Evolutionary conservation across 1,139 yeast species (phyloP).

Genomic region (Protomyces lactucae-debilis): DNA sequence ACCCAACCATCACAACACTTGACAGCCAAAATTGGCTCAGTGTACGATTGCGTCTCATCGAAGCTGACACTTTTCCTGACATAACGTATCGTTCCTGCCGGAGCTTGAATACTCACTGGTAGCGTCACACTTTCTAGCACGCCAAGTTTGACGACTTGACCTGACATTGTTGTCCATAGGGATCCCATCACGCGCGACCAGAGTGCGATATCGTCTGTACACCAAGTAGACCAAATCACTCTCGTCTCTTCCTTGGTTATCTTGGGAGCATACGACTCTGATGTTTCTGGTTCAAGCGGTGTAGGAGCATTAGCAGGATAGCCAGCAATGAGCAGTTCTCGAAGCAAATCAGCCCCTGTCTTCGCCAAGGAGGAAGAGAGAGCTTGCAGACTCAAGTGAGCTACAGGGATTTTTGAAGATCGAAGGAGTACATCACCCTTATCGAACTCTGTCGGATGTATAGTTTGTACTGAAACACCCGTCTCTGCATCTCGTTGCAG

Average conservation of each 20-base stretch:
- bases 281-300: neutral
- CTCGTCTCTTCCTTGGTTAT: constrained; percentile 11
- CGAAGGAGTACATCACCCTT: constrained; percentile 63
- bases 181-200: constrained; percentile 11
- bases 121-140: neutral
- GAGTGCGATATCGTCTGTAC: constrained; percentile 1
- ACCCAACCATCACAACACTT: constrained; percentile 6
- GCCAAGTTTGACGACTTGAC: constrained; percentile 8
- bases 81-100: neutral
- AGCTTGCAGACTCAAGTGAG: constrained; percentile 23
- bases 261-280: constrained; percentile 5
- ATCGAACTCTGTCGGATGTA: constrained; percentile 85
- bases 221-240: constrained; percentile 10
- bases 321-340: constrained; percentile 20
- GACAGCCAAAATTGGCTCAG: neutral
- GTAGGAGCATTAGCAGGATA: constrained; percentile 15
- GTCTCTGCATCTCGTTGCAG: constrained; percentile 58
- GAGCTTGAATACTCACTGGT: neutral
- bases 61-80: neutral
- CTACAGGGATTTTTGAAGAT: constrained; percentile 34
- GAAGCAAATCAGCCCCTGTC: constrained; percentile 32
- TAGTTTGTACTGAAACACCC: constrained; percentile 84
- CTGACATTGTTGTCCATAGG: constrained; percentile 11
- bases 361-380: constrained; percentile 30
- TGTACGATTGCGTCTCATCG: neutral